Percentiles rank a stretch among this genome's conserved stretches.
These are phyloP conservation scores for Flaveria brownii DNA, from an alignment of 129 eudicot genomes.

Conservation along the genomic window DNA sequence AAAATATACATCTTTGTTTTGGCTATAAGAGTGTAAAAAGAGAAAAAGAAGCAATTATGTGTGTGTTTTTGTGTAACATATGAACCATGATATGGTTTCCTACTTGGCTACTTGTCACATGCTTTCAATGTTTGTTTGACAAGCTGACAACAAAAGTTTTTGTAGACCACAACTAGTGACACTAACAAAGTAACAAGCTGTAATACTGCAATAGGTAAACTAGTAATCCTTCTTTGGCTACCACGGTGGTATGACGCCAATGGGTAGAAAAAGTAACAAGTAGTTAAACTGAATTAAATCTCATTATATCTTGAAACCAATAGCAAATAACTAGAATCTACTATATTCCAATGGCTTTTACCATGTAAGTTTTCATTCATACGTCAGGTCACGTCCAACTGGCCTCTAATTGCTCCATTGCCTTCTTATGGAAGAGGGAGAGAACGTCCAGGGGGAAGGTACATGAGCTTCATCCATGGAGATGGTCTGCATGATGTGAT, in stretches of 20 bases:
- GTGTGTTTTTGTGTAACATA: neutral
- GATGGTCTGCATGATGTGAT: slow-evolving; percentile 90
- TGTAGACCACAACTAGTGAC: too few species aligned
- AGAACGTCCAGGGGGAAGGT: slow-evolving; percentile 93
- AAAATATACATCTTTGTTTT: neutral
- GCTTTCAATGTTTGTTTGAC: too few species aligned
- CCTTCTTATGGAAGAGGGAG: slow-evolving; percentile 99
- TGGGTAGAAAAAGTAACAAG: too few species aligned
- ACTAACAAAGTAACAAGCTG: too few species aligned
- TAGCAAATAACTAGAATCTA: neutral
- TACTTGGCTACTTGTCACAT: too few species aligned
- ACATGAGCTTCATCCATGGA: slow-evolving; percentile 88
- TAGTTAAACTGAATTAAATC: too few species aligned
- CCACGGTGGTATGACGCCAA: too few species aligned
- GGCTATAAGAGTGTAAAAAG: neutral
- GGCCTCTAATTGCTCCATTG: slow-evolving; percentile 90
- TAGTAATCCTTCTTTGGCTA: too few species aligned
- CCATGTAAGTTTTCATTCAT: slow-evolving; percentile 16
- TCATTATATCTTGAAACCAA: too few species aligned
- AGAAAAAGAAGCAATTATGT: neutral
- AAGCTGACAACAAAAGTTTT: too few species aligned
- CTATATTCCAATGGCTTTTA: neutral
- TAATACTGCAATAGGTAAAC: too few species aligned
- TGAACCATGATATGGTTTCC: too few species aligned
- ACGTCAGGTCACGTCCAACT: slow-evolving; percentile 60